Conservation (phyloP, 495 filamentous ascomycete genomes). For the Penicillium arizonense region DNA sequence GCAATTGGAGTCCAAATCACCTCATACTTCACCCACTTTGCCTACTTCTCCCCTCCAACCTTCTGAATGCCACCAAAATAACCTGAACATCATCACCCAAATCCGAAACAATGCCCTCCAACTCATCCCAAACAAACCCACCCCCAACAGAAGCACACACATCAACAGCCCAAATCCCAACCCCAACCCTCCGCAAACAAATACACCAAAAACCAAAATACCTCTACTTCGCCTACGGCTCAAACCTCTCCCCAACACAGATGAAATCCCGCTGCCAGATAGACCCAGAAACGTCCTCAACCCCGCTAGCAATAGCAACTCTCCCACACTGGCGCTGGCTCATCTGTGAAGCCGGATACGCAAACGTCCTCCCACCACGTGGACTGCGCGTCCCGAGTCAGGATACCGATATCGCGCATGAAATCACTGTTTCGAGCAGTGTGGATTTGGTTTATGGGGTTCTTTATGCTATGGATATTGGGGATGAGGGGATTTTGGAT, state of each 20-base stretch:
- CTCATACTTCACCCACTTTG: background rate
- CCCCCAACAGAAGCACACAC: conserved; percentile 5
- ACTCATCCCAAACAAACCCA: background rate
- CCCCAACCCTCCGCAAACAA: background rate
- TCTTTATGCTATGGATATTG: conserved; percentile 51
- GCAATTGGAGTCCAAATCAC: background rate
- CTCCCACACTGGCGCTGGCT: conserved; percentile 61
- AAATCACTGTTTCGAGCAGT: conserved; percentile 20
- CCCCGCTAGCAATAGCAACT: conserved; percentile 41
- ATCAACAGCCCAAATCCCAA: conserved; percentile 1
- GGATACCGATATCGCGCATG: conserved; percentile 6
- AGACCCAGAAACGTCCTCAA: conserved; percentile 45
- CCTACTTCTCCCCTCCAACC: background rate
- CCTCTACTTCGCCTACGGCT: conserved; percentile 74
- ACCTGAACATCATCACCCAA: background rate
- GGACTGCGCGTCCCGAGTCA: conserved; percentile 28
- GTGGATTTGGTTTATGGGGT: conserved; percentile 56
- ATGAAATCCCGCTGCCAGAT: conserved; percentile 62
- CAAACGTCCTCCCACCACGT: conserved; percentile 56
- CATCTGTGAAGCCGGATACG: conserved; percentile 67
- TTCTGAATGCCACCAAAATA: background rate
- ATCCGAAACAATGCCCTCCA: background rate
- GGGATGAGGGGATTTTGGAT: conserved; percentile 39
- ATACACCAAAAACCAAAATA: conserved; percentile 12
- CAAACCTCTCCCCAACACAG: conserved; percentile 66